Evolutionary conservation across 2,329 filamentous ascomycete genomes (phyloP).

Genomic region (Hymenoscyphus occultus): DNA sequence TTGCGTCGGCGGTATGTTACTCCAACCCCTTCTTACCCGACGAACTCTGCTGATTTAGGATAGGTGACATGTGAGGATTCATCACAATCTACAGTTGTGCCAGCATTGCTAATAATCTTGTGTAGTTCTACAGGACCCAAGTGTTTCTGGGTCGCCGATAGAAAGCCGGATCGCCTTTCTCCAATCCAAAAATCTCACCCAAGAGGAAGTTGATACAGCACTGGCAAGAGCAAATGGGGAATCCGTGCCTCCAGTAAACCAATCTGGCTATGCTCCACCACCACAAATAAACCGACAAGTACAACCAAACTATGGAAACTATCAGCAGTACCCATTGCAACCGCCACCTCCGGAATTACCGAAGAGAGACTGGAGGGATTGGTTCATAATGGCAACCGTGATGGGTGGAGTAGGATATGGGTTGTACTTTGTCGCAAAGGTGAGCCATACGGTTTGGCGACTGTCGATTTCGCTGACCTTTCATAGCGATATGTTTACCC

Average conservation of each 20-base stretch:
- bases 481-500: slow-evolving; percentile 82
- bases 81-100: neutral
- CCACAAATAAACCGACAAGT: slow-evolving; percentile 42
- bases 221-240: slow-evolving; percentile 71
- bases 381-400: slow-evolving; percentile 99
- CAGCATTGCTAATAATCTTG: slow-evolving; percentile 22
- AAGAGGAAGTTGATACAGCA: slow-evolving; percentile 88
- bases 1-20: slow-evolving; percentile 70
- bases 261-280: slow-evolving; percentile 42
- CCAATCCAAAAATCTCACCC: slow-evolving; percentile 93
- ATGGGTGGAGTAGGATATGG: slow-evolving; percentile 87
- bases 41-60: slow-evolving; percentile 28
- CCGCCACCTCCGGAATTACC: slow-evolving; percentile 59
- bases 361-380: slow-evolving; percentile 92
- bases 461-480: slow-evolving; percentile 26
- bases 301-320: slow-evolving; percentile 46
- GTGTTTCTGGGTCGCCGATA: slow-evolving; percentile 81
- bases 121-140: slow-evolving; percentile 88
- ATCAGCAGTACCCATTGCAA: slow-evolving; percentile 57
- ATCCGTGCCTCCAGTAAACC: slow-evolving; percentile 42
- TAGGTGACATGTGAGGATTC: slow-evolving; percentile 37
- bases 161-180: slow-evolving; percentile 92
- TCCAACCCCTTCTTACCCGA: slow-evolving; percentile 6
- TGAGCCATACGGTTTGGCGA: slow-evolving; percentile 38
- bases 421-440: slow-evolving; percentile 82